A percentile compares a stretch with the other conserved stretches of the same genome.
Evolutionary conservation across 371 early-diverging fungal genomes (phyloP).

Genomic region (Mortierella sp.): DNA sequence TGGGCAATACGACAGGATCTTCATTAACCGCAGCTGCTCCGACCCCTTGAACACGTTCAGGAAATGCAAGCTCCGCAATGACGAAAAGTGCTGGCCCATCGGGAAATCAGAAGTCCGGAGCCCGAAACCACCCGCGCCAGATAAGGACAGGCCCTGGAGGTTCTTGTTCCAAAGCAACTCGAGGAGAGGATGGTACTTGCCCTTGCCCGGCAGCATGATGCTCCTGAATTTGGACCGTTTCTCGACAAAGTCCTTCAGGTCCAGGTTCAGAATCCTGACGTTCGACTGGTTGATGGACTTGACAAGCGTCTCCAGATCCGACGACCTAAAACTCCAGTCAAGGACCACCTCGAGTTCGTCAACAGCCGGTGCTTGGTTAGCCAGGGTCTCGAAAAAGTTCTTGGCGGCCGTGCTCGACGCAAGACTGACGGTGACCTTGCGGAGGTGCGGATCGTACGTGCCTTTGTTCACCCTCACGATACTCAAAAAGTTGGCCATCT

Average conservation of each 20-base stretch:
- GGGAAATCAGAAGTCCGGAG: neutral
- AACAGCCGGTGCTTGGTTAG: neutral
- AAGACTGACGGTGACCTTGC: neutral
- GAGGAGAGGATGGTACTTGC: neutral
- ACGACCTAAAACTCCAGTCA: neutral
- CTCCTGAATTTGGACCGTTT: neutral
- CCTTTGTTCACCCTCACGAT: neutral
- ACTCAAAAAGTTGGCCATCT: neutral
- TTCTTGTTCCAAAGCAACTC: neutral
- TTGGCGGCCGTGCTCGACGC: neutral
- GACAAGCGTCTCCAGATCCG: neutral
- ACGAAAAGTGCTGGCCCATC: neutral
- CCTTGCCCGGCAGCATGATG: neutral
- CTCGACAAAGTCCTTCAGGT: neutral
- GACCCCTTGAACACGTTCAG: neutral
- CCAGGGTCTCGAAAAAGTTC: neutral
- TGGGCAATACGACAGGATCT: neutral
- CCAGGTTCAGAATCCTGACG: neutral
- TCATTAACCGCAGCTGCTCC: neutral
- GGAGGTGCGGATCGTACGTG: neutral
- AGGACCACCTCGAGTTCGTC: neutral
- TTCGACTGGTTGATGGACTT: neutral
- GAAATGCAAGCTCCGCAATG: neutral
- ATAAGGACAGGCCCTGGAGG: neutral
- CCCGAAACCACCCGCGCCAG: neutral